Evolutionary conservation across 371 early-diverging fungal genomes (phyloP), one percentile per base, ranked within the genome.

Genomic region (Rhizopus stolonifer): DNA sequence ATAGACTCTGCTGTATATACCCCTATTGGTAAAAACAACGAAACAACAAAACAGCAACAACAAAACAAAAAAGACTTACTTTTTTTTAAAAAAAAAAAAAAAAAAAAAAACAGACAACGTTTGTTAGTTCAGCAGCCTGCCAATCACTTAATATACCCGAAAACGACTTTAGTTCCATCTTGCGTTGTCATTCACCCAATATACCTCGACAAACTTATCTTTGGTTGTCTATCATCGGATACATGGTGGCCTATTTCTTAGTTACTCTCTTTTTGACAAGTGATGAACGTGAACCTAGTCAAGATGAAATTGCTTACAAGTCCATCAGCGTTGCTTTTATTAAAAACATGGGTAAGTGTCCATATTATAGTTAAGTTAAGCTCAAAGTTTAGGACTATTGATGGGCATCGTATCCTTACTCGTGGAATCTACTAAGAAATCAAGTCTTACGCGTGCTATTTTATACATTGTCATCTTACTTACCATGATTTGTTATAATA

Each of bases 211-310:
- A 76, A 22, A 43, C 81, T 11, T 87, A 88, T 56, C 59, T 88
- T 13, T 80, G 79, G 65, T 46, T 79, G 18, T 81, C 87, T 0
- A 38, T 87, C 0, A 55, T 79, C 0, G 86, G 82, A 1, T 88
- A 88, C 51, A 70, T 84, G 0, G 56, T 80, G 2, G 85, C 86
- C 6, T 86, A 87, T 49, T 64, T 84, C 31, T 56, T 87, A 13
- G 67, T 86, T 58, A 86, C 86, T 11, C 70, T 84, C n/a, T 87
- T 88, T 58, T 60, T 88, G 24, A 86, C 89, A 1, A 86, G 86
- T 1, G 83, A 84, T 52, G 89, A 88, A 54, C 72, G 86, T 3
- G 80, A 78, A 14, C 89, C 89, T 0, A 69, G 61, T 7, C 66
- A 77, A 29, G 84, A 86, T 44, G 89, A 87, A 70, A 87, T 87